Evolutionary conservation across 2,329 filamentous ascomycete species (phyloP), one percentile per base, ranked within the genome.

Genomic region (Paecilomyces fulvus): DNA sequence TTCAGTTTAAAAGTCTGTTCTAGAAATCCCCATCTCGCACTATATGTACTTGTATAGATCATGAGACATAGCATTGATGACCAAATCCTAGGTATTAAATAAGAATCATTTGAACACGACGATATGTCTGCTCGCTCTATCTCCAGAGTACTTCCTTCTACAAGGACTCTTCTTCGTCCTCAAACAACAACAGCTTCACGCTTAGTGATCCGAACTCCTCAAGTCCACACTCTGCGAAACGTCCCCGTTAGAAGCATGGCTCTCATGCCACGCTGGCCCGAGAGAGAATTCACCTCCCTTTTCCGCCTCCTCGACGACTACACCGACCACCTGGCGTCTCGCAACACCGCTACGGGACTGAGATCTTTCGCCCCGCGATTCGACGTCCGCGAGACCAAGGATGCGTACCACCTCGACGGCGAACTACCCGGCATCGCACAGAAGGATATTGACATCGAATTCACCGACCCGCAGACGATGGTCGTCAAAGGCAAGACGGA

Each of bases 341-440:
- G 58, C 52, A 20, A 51, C 55, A 51, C 58, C 28, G 12, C 52
- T 1, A 28, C 30, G 17, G 60, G 56, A 54, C 68, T 51, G 52
- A 63, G 64, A 48, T 75, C 48, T 7, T 49, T 75, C 63, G 65
- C 66, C 10, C 74, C 74, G 12, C 64, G 65, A 50, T 76, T 76
- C 59, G 73, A 77, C 58, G 68, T 76, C 53, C 67, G 69, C 53
- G 74, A 76, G 62, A 65, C 65, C n/a, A 66, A 69, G 28, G 66
- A 72, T 1, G 61, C 66, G 9, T 77, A 76, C 60, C 53, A 69
- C 30, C 67, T 77, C 9, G 70, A 75, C 55, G 73, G 73, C 31
- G 74, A 77, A 55, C 60, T 77, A 2, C 73, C 74, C 7, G 74
- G 74, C n/a, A 63, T 77, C 54, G 66, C 67, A 37, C 70, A 74